phyloP scores from a whole-genome alignment of 352 stramenopile species.

The Hyaloperonospora arabidopsidis region DNA sequence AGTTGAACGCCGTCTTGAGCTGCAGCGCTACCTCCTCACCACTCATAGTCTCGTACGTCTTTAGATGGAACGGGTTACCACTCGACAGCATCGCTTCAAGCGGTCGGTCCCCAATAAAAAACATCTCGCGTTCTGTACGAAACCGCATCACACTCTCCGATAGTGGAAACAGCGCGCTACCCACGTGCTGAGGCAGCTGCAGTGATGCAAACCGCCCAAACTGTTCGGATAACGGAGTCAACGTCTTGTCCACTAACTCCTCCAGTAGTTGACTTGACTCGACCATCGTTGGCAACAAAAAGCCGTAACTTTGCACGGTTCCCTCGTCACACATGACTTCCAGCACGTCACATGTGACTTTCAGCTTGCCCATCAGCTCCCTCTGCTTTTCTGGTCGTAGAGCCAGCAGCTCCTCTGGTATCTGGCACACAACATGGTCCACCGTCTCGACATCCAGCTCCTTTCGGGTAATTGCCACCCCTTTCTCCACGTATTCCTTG shows the following conservation, averaged over 20 bases:
- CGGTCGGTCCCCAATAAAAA: constrained; percentile 57
- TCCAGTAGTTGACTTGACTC: constrained; percentile 25
- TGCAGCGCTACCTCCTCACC: constrained; percentile 64
- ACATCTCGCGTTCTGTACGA: constrained; percentile 34
- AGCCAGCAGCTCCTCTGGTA: constrained; percentile 50
- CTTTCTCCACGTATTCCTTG: constrained; percentile 34
- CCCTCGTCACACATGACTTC: constrained; percentile 33
- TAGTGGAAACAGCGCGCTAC: constrained; percentile 29
- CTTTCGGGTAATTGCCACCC: constrained; percentile 38
- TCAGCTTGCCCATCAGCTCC: constrained; percentile 31
- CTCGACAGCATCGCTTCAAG: constrained; percentile 55
- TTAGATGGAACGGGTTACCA: constrained; percentile 54
- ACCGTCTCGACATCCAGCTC: constrained; percentile 53
- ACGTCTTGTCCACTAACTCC: constrained; percentile 35
- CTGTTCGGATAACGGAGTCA: constrained; percentile 34
- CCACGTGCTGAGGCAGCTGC: constrained; percentile 47
- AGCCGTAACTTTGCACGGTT: constrained; percentile 63
- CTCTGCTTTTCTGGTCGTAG: constrained; percentile 10
- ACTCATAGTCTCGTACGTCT: constrained; percentile 30
- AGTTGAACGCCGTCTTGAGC: constrained; percentile 76
- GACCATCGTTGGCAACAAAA: constrained; percentile 33
- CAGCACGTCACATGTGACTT: constrained; percentile 28
- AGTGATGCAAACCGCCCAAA: constrained; percentile 52
- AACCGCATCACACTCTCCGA: constrained; percentile 34
- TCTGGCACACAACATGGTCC: constrained; percentile 53